Evolutionary conservation across 2,329 filamentous ascomycete genomes (phyloP).

Genomic region (Bretziella fagacearum): DNA sequence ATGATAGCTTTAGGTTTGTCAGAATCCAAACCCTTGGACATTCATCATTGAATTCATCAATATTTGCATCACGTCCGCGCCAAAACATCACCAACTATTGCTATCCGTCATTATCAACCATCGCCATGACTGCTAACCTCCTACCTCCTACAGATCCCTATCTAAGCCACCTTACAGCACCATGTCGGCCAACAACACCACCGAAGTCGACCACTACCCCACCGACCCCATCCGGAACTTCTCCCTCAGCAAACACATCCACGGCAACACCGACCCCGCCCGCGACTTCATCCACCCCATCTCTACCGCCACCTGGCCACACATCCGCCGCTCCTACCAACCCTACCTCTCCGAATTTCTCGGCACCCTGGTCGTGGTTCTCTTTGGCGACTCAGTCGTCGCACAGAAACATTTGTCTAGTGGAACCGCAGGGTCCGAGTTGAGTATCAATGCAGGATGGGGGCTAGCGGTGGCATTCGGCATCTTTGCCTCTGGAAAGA

Average conservation of each 20-base stretch:
- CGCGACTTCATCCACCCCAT: neutral
- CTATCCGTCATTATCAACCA: neutral
- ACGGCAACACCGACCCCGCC: conserved; percentile 1
- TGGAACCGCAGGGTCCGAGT: conserved; percentile 30
- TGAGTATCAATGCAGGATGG: conserved; percentile 34
- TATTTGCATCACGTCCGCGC: too few species aligned
- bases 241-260: neutral
- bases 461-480: conserved; percentile 51
- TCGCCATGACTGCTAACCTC: neutral
- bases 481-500: conserved; percentile 48
- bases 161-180: neutral
- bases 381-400: conserved; percentile 56
- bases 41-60: too few species aligned
- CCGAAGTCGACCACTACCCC: neutral
- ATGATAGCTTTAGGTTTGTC: too few species aligned
- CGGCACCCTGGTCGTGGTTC: conserved; percentile 48
- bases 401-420: conserved; percentile 48
- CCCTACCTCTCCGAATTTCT: conserved; percentile 52
- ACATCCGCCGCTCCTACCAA: conserved; percentile 31
- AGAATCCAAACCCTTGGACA: too few species aligned
- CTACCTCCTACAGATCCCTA: neutral
- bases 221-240: neutral
- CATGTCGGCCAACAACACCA: conserved; percentile 7
- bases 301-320: conserved; percentile 29
- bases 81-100: too few species aligned